phyloP scores from a whole-genome alignment of 1,284 basidiomycete genomes.

The Coniophora puteana region DNA sequence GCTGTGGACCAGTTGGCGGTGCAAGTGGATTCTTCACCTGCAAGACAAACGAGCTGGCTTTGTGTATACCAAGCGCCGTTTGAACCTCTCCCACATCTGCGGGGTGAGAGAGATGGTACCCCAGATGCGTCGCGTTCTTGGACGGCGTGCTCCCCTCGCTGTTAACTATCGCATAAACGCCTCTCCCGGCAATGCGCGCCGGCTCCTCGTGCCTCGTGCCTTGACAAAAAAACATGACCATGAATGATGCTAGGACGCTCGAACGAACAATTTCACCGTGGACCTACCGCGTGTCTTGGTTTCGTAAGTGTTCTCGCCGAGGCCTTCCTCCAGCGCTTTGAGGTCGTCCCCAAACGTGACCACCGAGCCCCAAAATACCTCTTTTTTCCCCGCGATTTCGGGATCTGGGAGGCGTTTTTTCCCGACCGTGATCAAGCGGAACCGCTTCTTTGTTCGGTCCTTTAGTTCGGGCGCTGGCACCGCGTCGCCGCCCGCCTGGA shows the following conservation, averaged over 20 bases:
- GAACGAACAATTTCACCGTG: not conserved
- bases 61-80: slow-evolving; percentile 44
- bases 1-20: slow-evolving; percentile 31
- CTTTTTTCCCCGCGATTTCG: slow-evolving; percentile 37
- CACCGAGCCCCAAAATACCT: slow-evolving; percentile 56
- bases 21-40: slow-evolving; percentile 59
- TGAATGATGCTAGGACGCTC: not conserved
- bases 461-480: slow-evolving; percentile 39
- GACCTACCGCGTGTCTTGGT: slow-evolving; percentile 57
- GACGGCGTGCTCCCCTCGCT: slow-evolving; percentile 41
- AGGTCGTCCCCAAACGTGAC: slow-evolving; percentile 51
- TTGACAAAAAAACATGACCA: slow-evolving; percentile 14
- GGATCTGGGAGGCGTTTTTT: slow-evolving; percentile 64
- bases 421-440: slow-evolving; percentile 54
- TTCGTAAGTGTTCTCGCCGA: slow-evolving; percentile 55
- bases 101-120: slow-evolving; percentile 57
- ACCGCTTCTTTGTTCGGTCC: slow-evolving; percentile 38
- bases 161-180: slow-evolving; percentile 63
- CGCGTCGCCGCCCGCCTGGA: slow-evolving; percentile 42
- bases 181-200: slow-evolving; percentile 54
- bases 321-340: slow-evolving; percentile 42
- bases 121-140: slow-evolving; percentile 48
- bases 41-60: slow-evolving; percentile 46
- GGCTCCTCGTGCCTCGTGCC: slow-evolving; percentile 53
- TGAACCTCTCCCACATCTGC: slow-evolving; percentile 48